Evolutionary conservation across 805 yeast genomes (phyloP), one percentile per base, ranked within the genome.

Genomic region (Kodamaea jinghongensis): DNA sequence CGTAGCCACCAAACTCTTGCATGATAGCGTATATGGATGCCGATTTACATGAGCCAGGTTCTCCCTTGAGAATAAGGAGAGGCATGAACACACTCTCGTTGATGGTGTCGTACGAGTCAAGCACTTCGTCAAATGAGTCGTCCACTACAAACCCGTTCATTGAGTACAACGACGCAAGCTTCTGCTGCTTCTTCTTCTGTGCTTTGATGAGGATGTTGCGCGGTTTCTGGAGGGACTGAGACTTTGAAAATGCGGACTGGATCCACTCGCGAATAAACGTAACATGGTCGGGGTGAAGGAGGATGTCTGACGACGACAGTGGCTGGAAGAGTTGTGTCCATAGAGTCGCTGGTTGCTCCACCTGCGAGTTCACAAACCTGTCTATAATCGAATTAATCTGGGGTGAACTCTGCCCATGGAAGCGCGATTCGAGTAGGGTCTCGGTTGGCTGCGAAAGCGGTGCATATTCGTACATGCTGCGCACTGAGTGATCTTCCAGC

Each of bases 1-100:
- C 84, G 49, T 81, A 85, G 0, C 90, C 90, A 13, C 70, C 66
- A 7, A 81, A 47, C 32, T 78, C 79, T 7, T 75, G 65, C 54
- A 84, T 78, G 3, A 83, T 73, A 0, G 95, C 77, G 47, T 85
- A 76, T 0, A 91, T 70, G 0, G 89, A 61, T 0, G 88, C 71
- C 0, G 93, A 82, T 56, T 91, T 91, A 2, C 96, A 95, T 8
- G 78, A 69, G 0, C 96, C 95, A 0, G 70, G 55, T 0, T 81
- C 77, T 0, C 99, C 99, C 41, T 72, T 66, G 2, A 87, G 51
- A 9, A 86, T 76, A 55, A 84, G 60, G 3, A 85, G 54, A 0
- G 93, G 91, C 1, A 79, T 74, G 52, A 73, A 80, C 0, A 60
- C 49, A 8, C 66, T 71, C 22, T 64, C 70, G 5, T 58, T 65